Conservation (phyloP, 495 filamentous ascomycete species). For the Hyaloscypha variabilis region DNA sequence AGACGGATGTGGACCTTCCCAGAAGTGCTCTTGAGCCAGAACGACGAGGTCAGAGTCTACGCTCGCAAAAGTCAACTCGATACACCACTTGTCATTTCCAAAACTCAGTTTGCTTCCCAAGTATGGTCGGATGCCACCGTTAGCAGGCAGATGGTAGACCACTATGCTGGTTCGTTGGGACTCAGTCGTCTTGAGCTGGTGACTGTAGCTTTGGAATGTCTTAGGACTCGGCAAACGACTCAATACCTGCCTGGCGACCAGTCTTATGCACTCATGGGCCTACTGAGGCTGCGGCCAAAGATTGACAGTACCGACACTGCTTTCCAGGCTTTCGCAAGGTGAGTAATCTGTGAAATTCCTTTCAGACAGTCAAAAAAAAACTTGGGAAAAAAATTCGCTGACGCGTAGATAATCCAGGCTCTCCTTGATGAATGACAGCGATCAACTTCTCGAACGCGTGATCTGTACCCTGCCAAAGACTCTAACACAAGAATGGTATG, state of each 20-base stretch:
- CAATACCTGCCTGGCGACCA: constrained; percentile 36
- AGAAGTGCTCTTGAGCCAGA: constrained; percentile 42
- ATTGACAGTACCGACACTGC: constrained; percentile 39
- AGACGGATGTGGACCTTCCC: constrained; percentile 51
- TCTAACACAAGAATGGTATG: constrained; percentile 8
- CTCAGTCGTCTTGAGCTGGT: constrained; percentile 43
- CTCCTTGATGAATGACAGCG: constrained; percentile 46
- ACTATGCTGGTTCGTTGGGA: constrained; percentile 40
- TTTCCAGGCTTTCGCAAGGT: constrained; percentile 48
- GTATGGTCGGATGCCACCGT: constrained; percentile 12
- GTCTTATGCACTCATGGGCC: constrained; percentile 50
- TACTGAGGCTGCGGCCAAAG: constrained; percentile 42
- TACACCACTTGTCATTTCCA: constrained; percentile 2
- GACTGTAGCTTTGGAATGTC: constrained; percentile 24
- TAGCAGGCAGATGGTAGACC: constrained; percentile 36
- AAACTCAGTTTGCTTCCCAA: constrained; percentile 9
- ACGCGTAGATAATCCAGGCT: constrained; percentile 25
- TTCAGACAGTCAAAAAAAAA: too few species aligned
- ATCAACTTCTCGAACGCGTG: constrained; percentile 48
- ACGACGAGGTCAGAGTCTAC: constrained; percentile 19
- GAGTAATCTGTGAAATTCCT: too few species aligned
- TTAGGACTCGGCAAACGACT: constrained; percentile 9
- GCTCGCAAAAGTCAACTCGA: not conserved
- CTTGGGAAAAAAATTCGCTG: too few species aligned
- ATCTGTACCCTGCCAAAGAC: constrained; percentile 40